Evolutionary conservation across 2,329 filamentous ascomycete genomes (phyloP).

Genomic region (Calonectria pauciramosa): DNA sequence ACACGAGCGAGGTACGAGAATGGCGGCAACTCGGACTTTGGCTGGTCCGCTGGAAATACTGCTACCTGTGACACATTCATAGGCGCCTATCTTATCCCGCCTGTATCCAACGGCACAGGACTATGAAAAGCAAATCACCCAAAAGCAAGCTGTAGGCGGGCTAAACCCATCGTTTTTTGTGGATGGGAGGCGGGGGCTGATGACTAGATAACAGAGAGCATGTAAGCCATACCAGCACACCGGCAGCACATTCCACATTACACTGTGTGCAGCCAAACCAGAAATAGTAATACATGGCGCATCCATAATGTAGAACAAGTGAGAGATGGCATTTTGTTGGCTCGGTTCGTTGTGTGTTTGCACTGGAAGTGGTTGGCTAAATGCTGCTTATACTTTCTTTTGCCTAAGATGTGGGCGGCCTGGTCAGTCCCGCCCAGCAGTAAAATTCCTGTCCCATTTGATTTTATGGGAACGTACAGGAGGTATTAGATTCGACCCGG

Average conservation of each 20-base stretch:
- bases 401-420: not conserved
- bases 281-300: not conserved
- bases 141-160: not conserved
- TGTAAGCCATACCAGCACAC: not conserved
- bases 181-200: not conserved
- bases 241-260: not conserved
- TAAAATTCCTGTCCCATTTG: not conserved
- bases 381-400: not conserved
- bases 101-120: not conserved
- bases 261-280: not conserved
- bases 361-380: not conserved
- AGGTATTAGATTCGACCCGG: not conserved
- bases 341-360: not conserved
- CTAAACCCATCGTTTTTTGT: not conserved
- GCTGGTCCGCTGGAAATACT: not conserved
- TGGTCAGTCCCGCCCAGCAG: not conserved
- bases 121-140: not conserved
- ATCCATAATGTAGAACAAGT: not conserved
- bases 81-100: not conserved
- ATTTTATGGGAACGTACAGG: not conserved
- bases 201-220: not conserved
- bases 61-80: not conserved
- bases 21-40: not conserved
- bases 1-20: constrained; percentile 16
- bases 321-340: not conserved